Base-by-base conservation (phyloP, 1,139 yeast genomes). In the Yamadazyma songkhlaensis region DNA sequence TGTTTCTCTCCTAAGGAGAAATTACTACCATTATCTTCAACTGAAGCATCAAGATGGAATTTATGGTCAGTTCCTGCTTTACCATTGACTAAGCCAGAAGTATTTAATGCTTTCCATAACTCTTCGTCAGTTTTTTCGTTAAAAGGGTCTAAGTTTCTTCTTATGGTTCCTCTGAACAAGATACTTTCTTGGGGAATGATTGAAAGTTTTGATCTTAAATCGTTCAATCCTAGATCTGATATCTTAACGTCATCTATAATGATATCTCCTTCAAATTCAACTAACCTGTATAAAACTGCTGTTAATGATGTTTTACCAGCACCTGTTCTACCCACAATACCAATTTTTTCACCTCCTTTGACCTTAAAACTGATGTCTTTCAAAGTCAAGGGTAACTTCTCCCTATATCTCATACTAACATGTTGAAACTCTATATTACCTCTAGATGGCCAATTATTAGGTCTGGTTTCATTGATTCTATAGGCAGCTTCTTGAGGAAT, bases 131-230 rank as follows among this genome's bases (percentile, higher is more conserved):
- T 35, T 38, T 55, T 52, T 41, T 62, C 55, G 22, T 53, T 51
- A 39, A 64, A 64, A 36, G 95, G 90, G 62, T 89, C 97, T 54
- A 89, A 67, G 53, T 89, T 89, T 25, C 82, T 73, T 50, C 89
- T 75, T 38, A 89, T 73, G 0, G 94, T 82, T 37, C 96, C 96
- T 9, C 84, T 72, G 60, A 89, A 89, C 51, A 89, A 64, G 0
- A 95, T 87, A 15, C 96, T 96, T 56, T 89, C 97, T 62, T 89
- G 97, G 9, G 97, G 97, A 57, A 89, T 89, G 48, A 89, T 89
- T 1, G 96, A 64, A 79, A 49, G 85, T 67, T 86, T 55, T 71
- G 83, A 66, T 44, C 98, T 81, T 48, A 92, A 72, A 45, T 81
- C 83, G 39, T 72, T 74, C 47, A 92, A 74, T 6, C 96, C 97